Evolutionary conservation across 202 grass and related monocot genomes (phyloP).

Genomic region (Brachypodium distachyon): DNA sequence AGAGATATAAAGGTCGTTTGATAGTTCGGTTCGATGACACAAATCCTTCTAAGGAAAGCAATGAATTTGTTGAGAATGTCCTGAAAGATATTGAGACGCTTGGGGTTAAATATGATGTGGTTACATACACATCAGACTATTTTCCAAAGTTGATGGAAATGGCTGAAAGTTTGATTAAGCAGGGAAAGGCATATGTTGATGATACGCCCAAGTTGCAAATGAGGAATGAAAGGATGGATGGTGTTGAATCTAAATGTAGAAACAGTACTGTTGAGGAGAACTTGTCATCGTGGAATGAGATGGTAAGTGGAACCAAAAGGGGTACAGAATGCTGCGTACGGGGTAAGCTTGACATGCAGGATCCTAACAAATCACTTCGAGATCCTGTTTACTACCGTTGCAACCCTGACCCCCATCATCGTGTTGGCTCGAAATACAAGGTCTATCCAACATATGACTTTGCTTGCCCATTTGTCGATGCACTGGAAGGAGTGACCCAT

Average conservation of each 20-base stretch:
- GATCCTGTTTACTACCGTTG: slow-evolving; percentile 82
- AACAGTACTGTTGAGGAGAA: slow-evolving; percentile 59
- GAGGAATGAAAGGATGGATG: slow-evolving; percentile 55
- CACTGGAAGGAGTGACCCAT: slow-evolving; percentile 62
- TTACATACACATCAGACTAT: slow-evolving; percentile 79
- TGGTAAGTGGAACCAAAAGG: slow-evolving; percentile 53
- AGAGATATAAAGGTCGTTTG: slow-evolving; percentile 59
- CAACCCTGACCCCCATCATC: slow-evolving; percentile 62
- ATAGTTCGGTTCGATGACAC: slow-evolving; percentile 90
- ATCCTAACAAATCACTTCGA: slow-evolving; percentile 69
- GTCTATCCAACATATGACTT: slow-evolving; percentile 91
- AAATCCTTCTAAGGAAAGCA: slow-evolving; percentile 91
- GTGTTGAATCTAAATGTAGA: slow-evolving; percentile 70
- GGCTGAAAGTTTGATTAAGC: slow-evolving; percentile 59
- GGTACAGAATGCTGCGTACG: slow-evolving; percentile 64
- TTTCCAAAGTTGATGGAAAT: slow-evolving; percentile 65
- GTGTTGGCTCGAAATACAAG: slow-evolving; percentile 76
- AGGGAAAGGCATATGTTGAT: slow-evolving; percentile 89
- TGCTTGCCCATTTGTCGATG: slow-evolving; percentile 88
- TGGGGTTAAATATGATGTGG: slow-evolving; percentile 55
- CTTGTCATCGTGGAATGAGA: slow-evolving; percentile 68
- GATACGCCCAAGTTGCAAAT: slow-evolving; percentile 71
- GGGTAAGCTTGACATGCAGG: slow-evolving; percentile 77
- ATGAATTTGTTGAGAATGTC: slow-evolving; percentile 70
- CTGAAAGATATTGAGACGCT: slow-evolving; percentile 72